Conservation (phyloP, 2,329 filamentous ascomycete species). For the Beauveria pseudobassiana region DNA sequence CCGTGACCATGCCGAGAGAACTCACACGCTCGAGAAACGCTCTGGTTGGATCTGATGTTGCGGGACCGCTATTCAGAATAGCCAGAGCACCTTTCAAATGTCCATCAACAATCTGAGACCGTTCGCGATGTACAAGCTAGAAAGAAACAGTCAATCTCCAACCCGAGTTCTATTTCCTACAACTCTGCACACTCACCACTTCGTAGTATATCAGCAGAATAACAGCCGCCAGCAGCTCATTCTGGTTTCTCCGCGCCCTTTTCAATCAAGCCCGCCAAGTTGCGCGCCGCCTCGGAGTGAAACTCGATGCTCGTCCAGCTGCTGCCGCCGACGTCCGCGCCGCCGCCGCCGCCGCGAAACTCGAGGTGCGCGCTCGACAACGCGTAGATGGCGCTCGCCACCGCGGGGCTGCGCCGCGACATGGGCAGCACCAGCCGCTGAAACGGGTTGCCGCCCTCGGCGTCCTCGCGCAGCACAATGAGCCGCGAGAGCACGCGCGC, state of each 20-base stretch:
- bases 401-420: conserved; percentile 44
- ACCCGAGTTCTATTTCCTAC: too few species aligned
- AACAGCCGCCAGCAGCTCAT: conserved; percentile 53
- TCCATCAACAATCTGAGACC: conserved; percentile 51
- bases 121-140: conserved; percentile 52
- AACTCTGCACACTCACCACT: conserved; percentile 40
- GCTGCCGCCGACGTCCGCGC: conserved; percentile 37
- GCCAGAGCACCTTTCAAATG: conserved; percentile 56
- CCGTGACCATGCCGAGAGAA: neutral
- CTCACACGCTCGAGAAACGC: conserved; percentile 52
- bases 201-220: conserved; percentile 58
- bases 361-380: conserved; percentile 79
- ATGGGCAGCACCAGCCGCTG: conserved; percentile 56
- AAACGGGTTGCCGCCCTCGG: conserved; percentile 53
- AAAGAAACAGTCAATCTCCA: neutral
- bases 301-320: conserved; percentile 47
- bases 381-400: conserved; percentile 80
- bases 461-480: conserved; percentile 57
- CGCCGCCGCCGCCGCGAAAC: conserved; percentile 47
- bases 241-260: conserved; percentile 41
- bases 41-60: conserved; percentile 41
- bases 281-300: conserved; percentile 52
- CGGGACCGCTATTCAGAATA: conserved; percentile 45
- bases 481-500: conserved; percentile 56
- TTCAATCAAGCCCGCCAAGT: conserved; percentile 49